phyloP scores from a whole-genome alignment of 768 basidiomycete species.

The Rhizopogon vinicolor region DNA sequence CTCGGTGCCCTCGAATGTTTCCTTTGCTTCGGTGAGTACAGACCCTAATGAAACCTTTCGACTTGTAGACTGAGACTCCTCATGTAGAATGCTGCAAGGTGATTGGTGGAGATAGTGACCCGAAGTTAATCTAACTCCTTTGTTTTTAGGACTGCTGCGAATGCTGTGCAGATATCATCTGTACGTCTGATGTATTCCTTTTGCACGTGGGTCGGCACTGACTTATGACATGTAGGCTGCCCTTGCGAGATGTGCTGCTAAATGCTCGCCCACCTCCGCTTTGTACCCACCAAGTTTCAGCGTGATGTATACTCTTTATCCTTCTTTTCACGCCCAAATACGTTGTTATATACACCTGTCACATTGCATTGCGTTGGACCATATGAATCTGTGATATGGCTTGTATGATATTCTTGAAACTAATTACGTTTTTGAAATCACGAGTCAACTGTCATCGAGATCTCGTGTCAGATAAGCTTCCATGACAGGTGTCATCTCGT shows the following conservation, averaged over 20 bases:
- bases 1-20: conserved; percentile 59
- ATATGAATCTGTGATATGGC: background rate
- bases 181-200: conserved; percentile 33
- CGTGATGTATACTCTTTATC: background rate
- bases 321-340: background rate
- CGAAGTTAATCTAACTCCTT: background rate
- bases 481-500: too few species aligned
- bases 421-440: too few species aligned
- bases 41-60: background rate
- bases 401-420: too few species aligned
- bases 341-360: background rate
- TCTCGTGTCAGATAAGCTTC: too few species aligned
- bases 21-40: conserved; percentile 62
- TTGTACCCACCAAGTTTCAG: conserved; percentile 2
- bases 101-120: background rate
- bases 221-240: conserved; percentile 44
- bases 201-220: background rate
- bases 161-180: conserved; percentile 64
- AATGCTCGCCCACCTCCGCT: conserved; percentile 1
- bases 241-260: conserved; percentile 78
- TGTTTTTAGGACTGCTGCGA: conserved; percentile 60
- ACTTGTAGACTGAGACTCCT: background rate
- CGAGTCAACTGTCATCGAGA: too few species aligned
- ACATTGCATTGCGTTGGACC: background rate
- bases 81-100: conserved; percentile 71